A percentile compares a stretch with the other conserved stretches of the same genome.
These are phyloP conservation scores for Xylaria sp. DNA, from an alignment of 2,329 filamentous ascomycete species.

Conservation along the genomic window DNA sequence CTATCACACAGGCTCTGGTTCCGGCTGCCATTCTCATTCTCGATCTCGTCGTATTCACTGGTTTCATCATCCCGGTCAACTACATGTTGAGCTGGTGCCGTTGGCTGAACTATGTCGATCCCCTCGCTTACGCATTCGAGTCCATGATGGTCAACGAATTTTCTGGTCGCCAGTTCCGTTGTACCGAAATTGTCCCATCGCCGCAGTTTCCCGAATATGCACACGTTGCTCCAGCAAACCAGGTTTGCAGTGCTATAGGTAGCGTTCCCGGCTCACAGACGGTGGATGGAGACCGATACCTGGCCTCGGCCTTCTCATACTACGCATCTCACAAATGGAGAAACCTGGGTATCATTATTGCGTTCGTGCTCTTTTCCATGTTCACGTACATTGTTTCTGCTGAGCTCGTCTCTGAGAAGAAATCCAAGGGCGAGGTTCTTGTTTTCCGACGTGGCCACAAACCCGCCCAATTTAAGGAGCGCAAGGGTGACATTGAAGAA, in stretches of 20 bases:
- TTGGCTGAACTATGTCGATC: conserved; percentile 86
- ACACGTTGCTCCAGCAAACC: conserved; percentile 53
- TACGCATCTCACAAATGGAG: conserved; percentile 71
- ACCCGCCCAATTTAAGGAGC: conserved; percentile 67
- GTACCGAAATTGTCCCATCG: conserved; percentile 58
- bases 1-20: conserved; percentile 72
- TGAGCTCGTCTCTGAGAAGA: conserved; percentile 72
- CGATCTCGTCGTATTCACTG: conserved; percentile 75
- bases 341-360: conserved; percentile 76
- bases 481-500: conserved; percentile 70
- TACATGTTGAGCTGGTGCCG: conserved; percentile 84
- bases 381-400: conserved; percentile 71
- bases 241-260: conserved; percentile 70
- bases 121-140: conserved; percentile 84
- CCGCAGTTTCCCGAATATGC: conserved; percentile 51
- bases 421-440: conserved; percentile 81
- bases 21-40: conserved; percentile 71
- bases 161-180: conserved; percentile 68
- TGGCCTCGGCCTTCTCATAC: conserved; percentile 67
- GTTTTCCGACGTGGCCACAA: conserved; percentile 78
- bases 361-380: conserved; percentile 71
- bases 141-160: conserved; percentile 88
- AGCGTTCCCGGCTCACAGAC: conserved; percentile 61
- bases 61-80: conserved; percentile 71
- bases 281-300: conserved; percentile 70